Base-by-base conservation (phyloP, 441 rosid genomes). In the Arabidopsis lyrata region DNA sequence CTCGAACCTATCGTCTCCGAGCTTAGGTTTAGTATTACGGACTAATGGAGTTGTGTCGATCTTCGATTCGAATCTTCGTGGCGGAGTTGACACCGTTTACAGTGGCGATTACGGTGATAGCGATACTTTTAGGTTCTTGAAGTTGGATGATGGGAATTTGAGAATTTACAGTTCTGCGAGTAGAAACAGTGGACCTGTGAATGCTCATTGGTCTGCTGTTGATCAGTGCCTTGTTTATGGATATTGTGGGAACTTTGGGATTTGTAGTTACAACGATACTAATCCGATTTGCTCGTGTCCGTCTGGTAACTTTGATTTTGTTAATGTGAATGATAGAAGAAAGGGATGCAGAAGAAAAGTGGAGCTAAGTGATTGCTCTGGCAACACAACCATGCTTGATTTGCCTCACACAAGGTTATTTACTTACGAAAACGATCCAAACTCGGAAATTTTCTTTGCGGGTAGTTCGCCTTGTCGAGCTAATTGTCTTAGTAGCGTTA, bases 81-180 rank as follows among this genome's bases (percentile, higher is more conserved):
- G 80, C 11, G 27, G 76, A 29, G 75, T 52, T 36, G 78, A 82
- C 13, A 20, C 77, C 12, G 81, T 84, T 69, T 92, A 86, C 71
- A 87, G 94, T 58, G 85, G 66, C n/a, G 97, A 92, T 73, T 92
- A 85, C 47, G 97, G 84, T 0, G 91, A 90, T 53, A 70, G 67
- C 70, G 75, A 78, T 53, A 68, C 83, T 38, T 80, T 88, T 75
- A 85, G 97, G 83, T 87, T 87, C 58, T 47, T 92, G 75, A 88
- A 67, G 77, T 67, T 90, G 41, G 92, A 82, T 22, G 96, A 92
- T 86, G 97, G 97, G 70, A 92, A 90, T 66, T 78, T 92, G 82
- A 87, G 74, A 78, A 90, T 92, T 35, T 90, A 77, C 48, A 86
- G 92, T 55, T 77, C 84, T 9, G 75, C 14, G 80, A 74, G 24